Percentiles rank a stretch among this genome's conserved stretches.
Evolutionary conservation across 805 yeast genomes (phyloP).

Genomic region (Millerozyma acaciae): DNA sequence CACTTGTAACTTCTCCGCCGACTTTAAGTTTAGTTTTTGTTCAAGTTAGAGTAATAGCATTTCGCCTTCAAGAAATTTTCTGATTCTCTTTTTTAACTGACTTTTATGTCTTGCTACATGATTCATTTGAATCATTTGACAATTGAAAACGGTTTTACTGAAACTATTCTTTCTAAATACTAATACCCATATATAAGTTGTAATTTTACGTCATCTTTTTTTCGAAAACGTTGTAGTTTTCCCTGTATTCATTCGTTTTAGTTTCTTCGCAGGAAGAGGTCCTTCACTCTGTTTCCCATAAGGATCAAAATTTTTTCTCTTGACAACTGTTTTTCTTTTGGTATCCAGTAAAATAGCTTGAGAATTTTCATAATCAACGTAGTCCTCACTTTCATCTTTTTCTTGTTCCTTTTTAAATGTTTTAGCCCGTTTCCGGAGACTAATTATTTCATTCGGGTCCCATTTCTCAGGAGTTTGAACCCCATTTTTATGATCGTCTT

Average conservation of each 20-base stretch:
- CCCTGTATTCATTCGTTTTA: slow-evolving; percentile 32
- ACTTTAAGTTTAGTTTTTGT: no score
- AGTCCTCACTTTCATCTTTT: slow-evolving; percentile 5
- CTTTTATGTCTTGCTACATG: no score
- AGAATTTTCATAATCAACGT: no score
- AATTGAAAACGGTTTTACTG: no score
- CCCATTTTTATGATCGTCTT: neutral
- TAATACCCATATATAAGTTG: no score
- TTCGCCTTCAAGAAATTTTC: no score
- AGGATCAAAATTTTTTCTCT: slow-evolving; percentile 56
- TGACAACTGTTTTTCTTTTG: slow-evolving; percentile 20
- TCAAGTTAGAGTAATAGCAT: no score
- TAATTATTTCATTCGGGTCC: slow-evolving; percentile 37
- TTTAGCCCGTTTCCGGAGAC: slow-evolving; percentile 26
- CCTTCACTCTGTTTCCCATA: slow-evolving; percentile 48
- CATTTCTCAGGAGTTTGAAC: slow-evolving; percentile 6
- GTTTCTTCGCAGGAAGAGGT: slow-evolving; percentile 51
- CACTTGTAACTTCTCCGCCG: no score
- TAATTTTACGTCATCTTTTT: no score
- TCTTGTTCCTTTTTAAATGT: slow-evolving; percentile 10
- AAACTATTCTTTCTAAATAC: no score
- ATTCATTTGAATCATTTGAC: no score
- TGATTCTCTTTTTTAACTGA: no score
- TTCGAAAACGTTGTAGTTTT: slow-evolving; percentile 37
- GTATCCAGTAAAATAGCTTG: slow-evolving; percentile 9